phyloP scores from a whole-genome alignment of 129 eudicot genomes.

The Kitagawia praeruptora region DNA sequence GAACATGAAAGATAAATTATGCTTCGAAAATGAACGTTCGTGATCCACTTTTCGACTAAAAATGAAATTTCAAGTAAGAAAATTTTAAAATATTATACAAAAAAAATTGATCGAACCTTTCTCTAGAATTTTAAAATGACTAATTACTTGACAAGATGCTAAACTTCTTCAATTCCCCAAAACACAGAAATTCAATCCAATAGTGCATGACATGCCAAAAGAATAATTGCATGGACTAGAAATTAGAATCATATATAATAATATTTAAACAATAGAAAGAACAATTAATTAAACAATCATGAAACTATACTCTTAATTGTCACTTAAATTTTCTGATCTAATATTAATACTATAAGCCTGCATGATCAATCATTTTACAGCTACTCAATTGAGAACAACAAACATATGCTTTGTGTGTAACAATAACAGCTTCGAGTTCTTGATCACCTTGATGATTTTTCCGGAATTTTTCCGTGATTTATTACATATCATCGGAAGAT shows the following conservation, averaged over 20 bases:
- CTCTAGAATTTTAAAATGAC: too few species aligned
- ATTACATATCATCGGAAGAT: slow-evolving; percentile 34
- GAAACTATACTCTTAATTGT: too few species aligned
- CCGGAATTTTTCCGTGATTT: neutral
- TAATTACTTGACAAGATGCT: too few species aligned
- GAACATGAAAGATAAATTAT: too few species aligned
- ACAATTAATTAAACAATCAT: neutral
- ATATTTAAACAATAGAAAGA: neutral
- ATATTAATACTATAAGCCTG: neutral
- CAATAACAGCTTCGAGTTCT: neutral
- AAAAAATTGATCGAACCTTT: too few species aligned
- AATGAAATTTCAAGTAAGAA: too few species aligned
- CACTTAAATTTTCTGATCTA: neutral
- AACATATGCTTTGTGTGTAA: neutral
- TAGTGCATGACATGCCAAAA: neutral
- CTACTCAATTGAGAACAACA: neutral
- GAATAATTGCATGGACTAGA: neutral
- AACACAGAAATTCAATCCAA: too few species aligned
- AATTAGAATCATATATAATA: neutral
- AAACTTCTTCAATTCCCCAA: too few species aligned
- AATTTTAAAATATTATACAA: too few species aligned
- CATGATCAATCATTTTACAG: neutral
- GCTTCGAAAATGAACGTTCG: too few species aligned
- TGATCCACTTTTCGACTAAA: too few species aligned
- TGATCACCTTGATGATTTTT: neutral